Conservation (phyloP, 1,139 yeast species). For the Diutina siamensis region DNA sequence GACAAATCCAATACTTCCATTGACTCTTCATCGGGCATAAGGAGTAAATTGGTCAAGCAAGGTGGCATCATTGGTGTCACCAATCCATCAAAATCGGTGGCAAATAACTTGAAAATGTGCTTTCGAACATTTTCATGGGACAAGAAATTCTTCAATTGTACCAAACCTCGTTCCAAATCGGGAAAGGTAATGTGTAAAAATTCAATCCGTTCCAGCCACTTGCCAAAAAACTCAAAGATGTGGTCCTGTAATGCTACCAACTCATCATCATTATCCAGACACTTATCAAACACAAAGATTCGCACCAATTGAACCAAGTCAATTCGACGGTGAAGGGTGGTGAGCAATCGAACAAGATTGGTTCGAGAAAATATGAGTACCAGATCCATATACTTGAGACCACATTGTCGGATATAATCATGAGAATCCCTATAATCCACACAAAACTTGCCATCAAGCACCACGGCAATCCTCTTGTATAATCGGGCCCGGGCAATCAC, state of each 20-base stretch:
- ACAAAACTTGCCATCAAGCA: conserved; percentile 22
- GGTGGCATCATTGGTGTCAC: conserved; percentile 19
- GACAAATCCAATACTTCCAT: conserved; percentile 17
- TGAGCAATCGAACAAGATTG: conserved; percentile 15
- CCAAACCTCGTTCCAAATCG: conserved; percentile 19
- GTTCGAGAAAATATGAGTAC: conserved; percentile 16
- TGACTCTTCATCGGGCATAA: conserved; percentile 24
- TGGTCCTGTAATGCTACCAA: conserved; percentile 13
- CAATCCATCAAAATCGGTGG: conserved; percentile 17
- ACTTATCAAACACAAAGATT: conserved; percentile 26
- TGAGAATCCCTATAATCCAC: conserved; percentile 11
- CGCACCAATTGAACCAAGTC: conserved; percentile 16
- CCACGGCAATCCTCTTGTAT: conserved; percentile 23
- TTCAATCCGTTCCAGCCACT: conserved; percentile 16
- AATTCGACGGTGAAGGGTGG: conserved; percentile 13
- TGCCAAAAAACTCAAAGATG: conserved; percentile 20
- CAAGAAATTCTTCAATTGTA: conserved; percentile 17
- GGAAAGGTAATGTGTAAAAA: conserved; percentile 26
- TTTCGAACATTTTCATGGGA: conserved; percentile 17
- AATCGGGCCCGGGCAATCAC: conserved; percentile 17
- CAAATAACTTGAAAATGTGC: conserved; percentile 23
- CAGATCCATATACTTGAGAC: conserved; percentile 22
- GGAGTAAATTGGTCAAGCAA: conserved; percentile 21
- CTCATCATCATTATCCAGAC: conserved; percentile 14
- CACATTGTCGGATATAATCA: conserved; percentile 19